Evolutionary conservation across 2,329 filamentous ascomycete genomes (phyloP).

Genomic region (Hawksworthiomyces lignivorus): DNA sequence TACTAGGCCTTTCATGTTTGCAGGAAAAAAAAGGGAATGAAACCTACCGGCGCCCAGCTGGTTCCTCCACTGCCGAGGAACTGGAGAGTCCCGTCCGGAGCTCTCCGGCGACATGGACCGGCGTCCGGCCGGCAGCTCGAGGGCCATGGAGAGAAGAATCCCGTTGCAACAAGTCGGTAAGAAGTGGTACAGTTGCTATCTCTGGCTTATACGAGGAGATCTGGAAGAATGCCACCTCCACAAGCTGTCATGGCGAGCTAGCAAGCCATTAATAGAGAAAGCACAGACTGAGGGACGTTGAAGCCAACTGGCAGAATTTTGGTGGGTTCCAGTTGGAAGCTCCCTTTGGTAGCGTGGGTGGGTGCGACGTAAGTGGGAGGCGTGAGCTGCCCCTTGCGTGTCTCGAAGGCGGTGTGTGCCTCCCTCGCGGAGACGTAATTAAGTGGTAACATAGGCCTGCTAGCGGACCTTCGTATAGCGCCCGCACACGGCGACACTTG

Average conservation of each 20-base stretch:
- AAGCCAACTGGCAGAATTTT: slow-evolving; percentile 12
- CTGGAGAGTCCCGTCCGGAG: slow-evolving; percentile 74
- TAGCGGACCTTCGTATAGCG: too few relatives aligned
- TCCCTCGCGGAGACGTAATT: too few relatives aligned
- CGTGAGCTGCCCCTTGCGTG: too few relatives aligned
- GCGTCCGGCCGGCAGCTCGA: slow-evolving; percentile 50
- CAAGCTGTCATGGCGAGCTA: slow-evolving; percentile 5
- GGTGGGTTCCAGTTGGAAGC: slow-evolving; percentile 7
- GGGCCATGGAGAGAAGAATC: slow-evolving; percentile 42
- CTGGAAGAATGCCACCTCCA: not conserved
- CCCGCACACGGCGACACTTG: too few relatives aligned
- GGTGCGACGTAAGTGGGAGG: slow-evolving; percentile 5
- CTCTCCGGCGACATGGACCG: slow-evolving; percentile 68
- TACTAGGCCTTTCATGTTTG: too few relatives aligned
- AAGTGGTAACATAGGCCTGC: too few relatives aligned
- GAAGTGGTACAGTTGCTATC: too few relatives aligned
- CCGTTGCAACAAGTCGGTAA: too few relatives aligned
- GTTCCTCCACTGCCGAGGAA: slow-evolving; percentile 67
- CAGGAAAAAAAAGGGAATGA: not conserved
- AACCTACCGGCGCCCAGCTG: slow-evolving; percentile 63
- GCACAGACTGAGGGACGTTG: too few relatives aligned
- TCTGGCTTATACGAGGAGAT: too few relatives aligned
- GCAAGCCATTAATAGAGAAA: too few relatives aligned
- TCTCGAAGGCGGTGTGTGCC: slow-evolving; percentile 7
- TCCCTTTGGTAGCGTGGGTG: not conserved